A percentile compares a stretch with the other conserved stretches of the same genome.
Evolutionary conservation across 108 stramenopile genomes (phyloP).

Genomic region (Cyclostephanos tholiformis): DNA sequence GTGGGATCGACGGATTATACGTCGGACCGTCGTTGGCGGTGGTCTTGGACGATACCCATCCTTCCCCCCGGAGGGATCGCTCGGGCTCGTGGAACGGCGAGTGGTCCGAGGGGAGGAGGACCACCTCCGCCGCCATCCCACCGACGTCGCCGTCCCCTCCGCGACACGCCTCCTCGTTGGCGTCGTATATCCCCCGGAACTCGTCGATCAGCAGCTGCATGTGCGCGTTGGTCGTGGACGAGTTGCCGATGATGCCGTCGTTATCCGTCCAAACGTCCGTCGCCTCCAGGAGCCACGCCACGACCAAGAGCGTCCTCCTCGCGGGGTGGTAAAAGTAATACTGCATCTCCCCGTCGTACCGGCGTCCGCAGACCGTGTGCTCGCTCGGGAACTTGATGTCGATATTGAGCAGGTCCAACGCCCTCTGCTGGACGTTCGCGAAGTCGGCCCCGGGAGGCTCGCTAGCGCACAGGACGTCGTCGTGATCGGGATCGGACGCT

Average conservation of each 20-base stretch:
- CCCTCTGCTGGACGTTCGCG: conserved; percentile 46
- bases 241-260: background rate
- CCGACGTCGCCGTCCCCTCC: background rate
- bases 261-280: too few relatives aligned
- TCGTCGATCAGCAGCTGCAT: conserved; percentile 43
- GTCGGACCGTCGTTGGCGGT: background rate
- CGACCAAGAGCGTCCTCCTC: conserved; percentile 19
- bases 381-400: conserved; percentile 83
- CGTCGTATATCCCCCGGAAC: conserved; percentile 64
- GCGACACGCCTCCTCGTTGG: conserved; percentile 38
- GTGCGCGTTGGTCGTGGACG: conserved; percentile 32
- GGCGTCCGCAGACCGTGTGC: conserved; percentile 63
- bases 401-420: conserved; percentile 64
- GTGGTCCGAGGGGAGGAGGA: too few relatives aligned
- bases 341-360: conserved; percentile 79
- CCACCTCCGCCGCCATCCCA: background rate
- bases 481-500: background rate
- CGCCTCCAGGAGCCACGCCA: conserved; percentile 27
- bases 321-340: conserved; percentile 69
- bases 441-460: conserved; percentile 62
- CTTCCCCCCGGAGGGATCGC: too few relatives aligned
- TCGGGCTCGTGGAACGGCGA: conserved; percentile 1
- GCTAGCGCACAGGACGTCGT: background rate
- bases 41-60: background rate
- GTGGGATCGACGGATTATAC: background rate